Evolutionary conservation across 805 yeast genomes (phyloP).

Genomic region (Yamadazyma paraphyllophila): DNA sequence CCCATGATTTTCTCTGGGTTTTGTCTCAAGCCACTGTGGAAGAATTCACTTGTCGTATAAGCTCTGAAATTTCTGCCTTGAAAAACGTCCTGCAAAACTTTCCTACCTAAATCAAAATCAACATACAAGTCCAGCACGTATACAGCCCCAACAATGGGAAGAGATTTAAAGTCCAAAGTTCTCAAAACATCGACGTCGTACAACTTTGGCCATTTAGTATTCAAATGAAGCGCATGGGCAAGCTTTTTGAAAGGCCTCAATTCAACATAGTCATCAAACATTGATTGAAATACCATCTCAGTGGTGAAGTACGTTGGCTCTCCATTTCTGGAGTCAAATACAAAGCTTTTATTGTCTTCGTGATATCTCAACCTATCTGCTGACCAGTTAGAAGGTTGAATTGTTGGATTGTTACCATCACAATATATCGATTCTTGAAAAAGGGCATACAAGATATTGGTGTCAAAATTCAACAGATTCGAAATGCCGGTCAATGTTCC

Average conservation of each 20-base stretch:
- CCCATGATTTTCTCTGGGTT: constrained; percentile 40
- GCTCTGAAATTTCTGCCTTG: constrained; percentile 34
- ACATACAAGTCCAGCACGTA: constrained; percentile 53
- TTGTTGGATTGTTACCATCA: constrained; percentile 30
- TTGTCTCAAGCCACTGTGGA: constrained; percentile 51
- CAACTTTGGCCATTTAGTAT: constrained; percentile 35
- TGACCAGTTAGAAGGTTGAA: constrained; percentile 42
- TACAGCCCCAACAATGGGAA: constrained; percentile 51
- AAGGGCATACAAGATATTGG: constrained; percentile 53
- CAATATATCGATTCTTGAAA: constrained; percentile 60
- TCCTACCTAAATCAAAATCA: constrained; percentile 42
- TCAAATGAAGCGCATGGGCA: constrained; percentile 35
- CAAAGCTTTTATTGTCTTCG: constrained; percentile 25
- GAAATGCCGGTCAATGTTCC: constrained; percentile 33
- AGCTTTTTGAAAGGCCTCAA: constrained; percentile 38
- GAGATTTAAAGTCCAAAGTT: constrained; percentile 28
- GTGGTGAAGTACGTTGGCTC: constrained; percentile 47
- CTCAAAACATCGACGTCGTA: constrained; percentile 32
- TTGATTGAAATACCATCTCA: constrained; percentile 53
- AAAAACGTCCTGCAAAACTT: constrained; percentile 30
- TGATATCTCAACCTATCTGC: constrained; percentile 41
- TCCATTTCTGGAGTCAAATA: constrained; percentile 14
- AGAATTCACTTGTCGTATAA: constrained; percentile 46
- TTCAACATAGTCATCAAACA: constrained; percentile 49
- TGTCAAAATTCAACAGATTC: constrained; percentile 43